These are phyloP conservation scores for Polyporus tsugae DNA, from an alignment of 1,284 basidiomycete genomes.

Conservation along the genomic window DNA sequence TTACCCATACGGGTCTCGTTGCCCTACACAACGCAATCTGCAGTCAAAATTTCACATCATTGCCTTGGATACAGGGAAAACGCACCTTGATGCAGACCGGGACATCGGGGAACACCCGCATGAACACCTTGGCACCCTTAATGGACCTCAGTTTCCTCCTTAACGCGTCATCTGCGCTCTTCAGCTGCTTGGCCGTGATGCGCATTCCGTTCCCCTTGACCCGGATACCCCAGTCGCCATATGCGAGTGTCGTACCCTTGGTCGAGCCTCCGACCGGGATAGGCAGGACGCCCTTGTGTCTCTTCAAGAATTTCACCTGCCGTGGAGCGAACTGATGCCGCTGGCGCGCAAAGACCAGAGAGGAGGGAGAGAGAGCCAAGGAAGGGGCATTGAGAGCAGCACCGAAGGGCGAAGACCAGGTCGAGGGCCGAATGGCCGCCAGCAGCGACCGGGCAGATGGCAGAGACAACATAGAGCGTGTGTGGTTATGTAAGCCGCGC, in stretches of 20 bases:
- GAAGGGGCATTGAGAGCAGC: constrained; percentile 18
- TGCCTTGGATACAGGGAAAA: constrained; percentile 11
- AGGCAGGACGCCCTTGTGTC: constrained; percentile 88
- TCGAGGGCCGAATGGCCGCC: constrained; percentile 39
- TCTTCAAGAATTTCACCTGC: constrained; percentile 83
- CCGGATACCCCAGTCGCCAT: constrained; percentile 90
- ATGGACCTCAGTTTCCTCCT: constrained; percentile 92
- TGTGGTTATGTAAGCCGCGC: constrained; percentile 21
- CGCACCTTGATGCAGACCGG: constrained; percentile 95
- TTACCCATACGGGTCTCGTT: constrained; percentile 94
- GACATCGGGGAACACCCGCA: constrained; percentile 91
- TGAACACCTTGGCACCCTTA: constrained; percentile 88
- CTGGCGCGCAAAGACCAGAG: constrained; percentile 40
- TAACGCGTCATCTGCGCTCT: constrained; percentile 87
- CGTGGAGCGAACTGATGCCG: constrained; percentile 81
- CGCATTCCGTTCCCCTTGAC: constrained; percentile 86
- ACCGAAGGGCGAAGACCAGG: constrained; percentile 26
- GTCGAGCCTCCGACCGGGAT: constrained; percentile 90
- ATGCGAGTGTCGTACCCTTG: constrained; percentile 93
- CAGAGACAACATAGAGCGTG: constrained; percentile 40
- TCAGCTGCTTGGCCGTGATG: constrained; percentile 92
- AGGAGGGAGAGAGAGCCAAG: constrained; percentile 20
- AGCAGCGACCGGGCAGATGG: constrained; percentile 43
- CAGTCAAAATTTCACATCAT: background rate
- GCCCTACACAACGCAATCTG: background rate